Evolutionary conservation across 169 alveolate genomes (phyloP).

Genomic region (Plasmodium knowlesi): DNA sequence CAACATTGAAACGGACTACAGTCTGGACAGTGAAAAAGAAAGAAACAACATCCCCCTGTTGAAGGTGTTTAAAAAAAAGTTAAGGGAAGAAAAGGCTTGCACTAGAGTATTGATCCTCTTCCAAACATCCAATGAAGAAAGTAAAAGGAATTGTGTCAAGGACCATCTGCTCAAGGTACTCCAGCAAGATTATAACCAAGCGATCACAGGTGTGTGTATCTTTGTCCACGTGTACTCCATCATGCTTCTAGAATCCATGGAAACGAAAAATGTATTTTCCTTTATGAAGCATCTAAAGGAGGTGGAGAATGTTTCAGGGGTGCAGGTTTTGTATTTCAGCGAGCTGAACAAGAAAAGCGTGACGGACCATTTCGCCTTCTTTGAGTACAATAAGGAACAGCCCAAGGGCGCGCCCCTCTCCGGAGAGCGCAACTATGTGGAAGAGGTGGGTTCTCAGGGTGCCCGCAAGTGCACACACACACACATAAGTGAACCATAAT

Average conservation of each 20-base stretch:
- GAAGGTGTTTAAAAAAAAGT: conserved; percentile 45
- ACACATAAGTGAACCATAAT: neutral
- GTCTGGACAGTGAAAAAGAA: conserved; percentile 67
- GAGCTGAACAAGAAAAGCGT: conserved; percentile 35
- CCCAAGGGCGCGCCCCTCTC: conserved; percentile 4
- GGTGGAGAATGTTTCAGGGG: neutral
- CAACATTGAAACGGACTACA: conserved; percentile 34
- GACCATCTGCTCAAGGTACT: neutral
- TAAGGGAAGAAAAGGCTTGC: conserved; percentile 37
- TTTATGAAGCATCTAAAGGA: neutral
- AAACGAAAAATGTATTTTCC: conserved; percentile 4
- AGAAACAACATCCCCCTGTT: conserved; percentile 48
- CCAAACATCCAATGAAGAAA: conserved; percentile 26
- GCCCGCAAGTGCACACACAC: neutral
- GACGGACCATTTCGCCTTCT: conserved; percentile 29
- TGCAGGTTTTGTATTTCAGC: conserved; percentile 28
- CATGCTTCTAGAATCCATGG: conserved; percentile 34
- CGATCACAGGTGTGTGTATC: conserved; percentile 40
- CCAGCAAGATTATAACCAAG: neutral
- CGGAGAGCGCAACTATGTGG: conserved; percentile 24
- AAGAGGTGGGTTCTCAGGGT: neutral
- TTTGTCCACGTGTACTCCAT: conserved; percentile 10
- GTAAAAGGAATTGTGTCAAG: neutral
- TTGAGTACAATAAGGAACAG: conserved; percentile 35
- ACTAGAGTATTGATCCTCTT: conserved; percentile 28